Evolutionary conservation across 1,284 basidiomycete species (phyloP).

Genomic region (Cutaneotrichosporon mucoides): DNA sequence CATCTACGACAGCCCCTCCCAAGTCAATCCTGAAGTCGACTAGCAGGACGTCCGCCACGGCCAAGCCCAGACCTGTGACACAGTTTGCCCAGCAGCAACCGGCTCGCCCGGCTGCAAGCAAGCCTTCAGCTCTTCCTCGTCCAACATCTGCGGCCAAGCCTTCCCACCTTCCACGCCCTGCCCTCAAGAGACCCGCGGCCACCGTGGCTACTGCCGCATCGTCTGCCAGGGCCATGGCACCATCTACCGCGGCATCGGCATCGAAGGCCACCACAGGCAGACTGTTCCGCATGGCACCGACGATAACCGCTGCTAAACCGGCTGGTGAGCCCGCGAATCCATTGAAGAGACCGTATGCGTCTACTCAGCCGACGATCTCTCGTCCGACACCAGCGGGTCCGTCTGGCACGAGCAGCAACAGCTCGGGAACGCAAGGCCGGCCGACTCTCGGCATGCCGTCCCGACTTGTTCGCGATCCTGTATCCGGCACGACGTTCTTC

Average conservation of each 20-base stretch:
- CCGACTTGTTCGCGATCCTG: slow-evolving; percentile 1
- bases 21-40: neutral
- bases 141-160: neutral
- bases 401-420: neutral
- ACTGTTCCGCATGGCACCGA: neutral
- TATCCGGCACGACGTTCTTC: neutral
- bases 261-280: neutral
- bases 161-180: neutral
- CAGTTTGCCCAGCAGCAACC: neutral
- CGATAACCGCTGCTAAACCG: neutral
- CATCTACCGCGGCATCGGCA: neutral
- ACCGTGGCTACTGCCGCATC: neutral
- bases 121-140: neutral
- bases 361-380: neutral
- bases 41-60: neutral
- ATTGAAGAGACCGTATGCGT: slow-evolving; percentile 6
- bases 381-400: neutral
- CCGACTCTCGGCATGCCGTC: slow-evolving; percentile 6
- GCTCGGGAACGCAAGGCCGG: neutral
- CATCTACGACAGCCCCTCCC: neutral
- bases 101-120: neutral
- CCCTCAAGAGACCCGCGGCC: neutral
- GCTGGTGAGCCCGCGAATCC: neutral
- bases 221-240: neutral
- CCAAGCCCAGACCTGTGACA: neutral